Base-by-base conservation (phyloP, 2,329 filamentous ascomycete species). In the Aspergillus aculeatus region DNA sequence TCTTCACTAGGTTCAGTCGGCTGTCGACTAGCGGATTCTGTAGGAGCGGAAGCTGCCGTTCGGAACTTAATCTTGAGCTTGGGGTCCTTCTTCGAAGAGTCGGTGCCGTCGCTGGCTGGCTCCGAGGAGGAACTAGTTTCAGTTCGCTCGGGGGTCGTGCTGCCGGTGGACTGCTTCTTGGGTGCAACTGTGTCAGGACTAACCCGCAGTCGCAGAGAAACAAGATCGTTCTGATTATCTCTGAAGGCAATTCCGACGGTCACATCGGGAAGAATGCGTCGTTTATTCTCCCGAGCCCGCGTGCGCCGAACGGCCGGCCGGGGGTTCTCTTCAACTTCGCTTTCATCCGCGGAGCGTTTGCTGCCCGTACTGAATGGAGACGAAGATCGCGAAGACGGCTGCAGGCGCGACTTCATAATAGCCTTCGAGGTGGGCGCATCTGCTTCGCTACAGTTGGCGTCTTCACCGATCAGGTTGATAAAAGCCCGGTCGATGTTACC, bases 401-500 rank as follows among this genome's bases (percentile, higher is more conserved):
- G 72, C 12, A 77, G 60, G 21, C 66, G 69, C 2, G 72, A 67
- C 55, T 75, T 73, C 64, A 75, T 65, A 29, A 66, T 64, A 16
- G 70, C 63, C 26, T 63, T 60, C 12, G 66, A 68, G 29, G 62
- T 54, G 2, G 62, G 51, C 26, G 68, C 63, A 50, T 71, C 69
- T 4, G 66, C 64, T 24, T 63, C 58, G 32, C 63, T 58, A 2
- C 62, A 59, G n/a, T 67, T 66, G 24, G 56, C 52, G 38, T 82
- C 78, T 3, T 77, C 76, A 41, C 83, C 83, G 2, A 85, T 69
- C 19, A 86, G 70, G 50, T 78, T 81, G 12, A 77, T 77, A 47
- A 86, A 83, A 6, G 83, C 82, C 29, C 76, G 71, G 64, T 84
- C 78, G 49, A 86, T 77, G 64, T 84, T 80, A 47, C 84, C 83